Evolutionary conservation across 148 eudicot genomes (phyloP).

Genomic region (Oxyria digyna): DNA sequence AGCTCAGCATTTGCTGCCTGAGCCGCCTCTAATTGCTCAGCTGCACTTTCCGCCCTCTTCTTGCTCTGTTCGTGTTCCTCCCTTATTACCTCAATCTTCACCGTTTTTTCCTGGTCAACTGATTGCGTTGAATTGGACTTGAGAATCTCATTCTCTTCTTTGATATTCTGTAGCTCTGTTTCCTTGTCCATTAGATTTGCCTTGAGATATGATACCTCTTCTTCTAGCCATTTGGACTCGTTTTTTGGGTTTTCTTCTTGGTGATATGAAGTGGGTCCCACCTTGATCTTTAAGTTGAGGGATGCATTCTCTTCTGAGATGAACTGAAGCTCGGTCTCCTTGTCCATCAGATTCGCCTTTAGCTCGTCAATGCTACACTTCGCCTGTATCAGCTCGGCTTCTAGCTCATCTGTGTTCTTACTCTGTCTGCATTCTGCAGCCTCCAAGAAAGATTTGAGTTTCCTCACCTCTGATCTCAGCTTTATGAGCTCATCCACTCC

Average conservation of each 20-base stretch:
- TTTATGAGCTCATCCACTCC: conserved; percentile 24
- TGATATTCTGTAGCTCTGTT: conserved; percentile 35
- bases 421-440: conserved; percentile 37
- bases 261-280: conserved; percentile 10
- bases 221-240: conserved; percentile 24
- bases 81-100: conserved; percentile 33
- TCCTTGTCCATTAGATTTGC: conserved; percentile 48
- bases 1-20: conserved; percentile 44
- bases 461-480: conserved; percentile 34
- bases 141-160: conserved; percentile 51
- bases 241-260: conserved; percentile 33
- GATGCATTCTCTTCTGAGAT: conserved; percentile 61
- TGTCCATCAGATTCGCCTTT: conserved; percentile 71
- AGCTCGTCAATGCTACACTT: conserved; percentile 46
- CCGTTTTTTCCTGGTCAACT: conserved; percentile 40
- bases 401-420: conserved; percentile 38
- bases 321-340: conserved; percentile 70
- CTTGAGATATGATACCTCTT: conserved; percentile 30
- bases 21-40: conserved; percentile 64
- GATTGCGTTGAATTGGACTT: conserved; percentile 30
- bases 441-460: conserved; percentile 38
- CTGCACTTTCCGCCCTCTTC: conserved; percentile 29
- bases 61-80: conserved; percentile 46
- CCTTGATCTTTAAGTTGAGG: conserved; percentile 33
- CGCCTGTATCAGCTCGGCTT: conserved; percentile 35